Percentiles rank a stretch among this genome's conserved stretches.
Conservation (phyloP, 1,284 basidiomycete species). For the Ustilago sp. region DNA sequence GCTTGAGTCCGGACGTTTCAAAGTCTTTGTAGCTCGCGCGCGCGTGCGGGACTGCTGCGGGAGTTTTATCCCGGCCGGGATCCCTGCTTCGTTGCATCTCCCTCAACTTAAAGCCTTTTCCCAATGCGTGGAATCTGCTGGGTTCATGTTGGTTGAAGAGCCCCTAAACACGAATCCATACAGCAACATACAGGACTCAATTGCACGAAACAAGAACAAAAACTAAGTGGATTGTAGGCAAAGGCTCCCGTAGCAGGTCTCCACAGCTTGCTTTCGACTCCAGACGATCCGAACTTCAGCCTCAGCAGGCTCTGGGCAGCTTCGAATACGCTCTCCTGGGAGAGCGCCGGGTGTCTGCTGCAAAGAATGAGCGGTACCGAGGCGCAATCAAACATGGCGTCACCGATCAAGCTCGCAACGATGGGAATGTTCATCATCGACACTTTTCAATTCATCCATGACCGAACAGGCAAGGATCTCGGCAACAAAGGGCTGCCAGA, state of each 20-base stretch:
- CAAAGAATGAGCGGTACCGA: background rate
- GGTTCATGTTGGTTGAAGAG: conserved; percentile 44
- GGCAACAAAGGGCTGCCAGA: conserved; percentile 42
- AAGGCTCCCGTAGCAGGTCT: background rate
- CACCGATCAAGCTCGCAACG: conserved; percentile 30
- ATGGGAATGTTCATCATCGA: conserved; percentile 63
- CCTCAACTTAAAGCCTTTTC: background rate
- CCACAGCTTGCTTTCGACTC: background rate
- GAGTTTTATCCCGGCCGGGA: too few relatives aligned
- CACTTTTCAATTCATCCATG: conserved; percentile 44
- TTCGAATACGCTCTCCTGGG: background rate
- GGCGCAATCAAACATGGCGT: conserved; percentile 11
- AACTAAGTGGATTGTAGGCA: background rate
- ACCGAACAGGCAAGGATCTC: conserved; percentile 21
- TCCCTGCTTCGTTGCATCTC: too few relatives aligned
- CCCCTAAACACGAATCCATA: conserved; percentile 31
- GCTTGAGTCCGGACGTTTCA: too few relatives aligned
- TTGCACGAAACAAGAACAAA: background rate
- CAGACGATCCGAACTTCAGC: background rate
- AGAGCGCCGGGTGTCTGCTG: background rate
- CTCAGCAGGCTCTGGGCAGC: background rate
- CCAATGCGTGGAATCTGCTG: conserved; percentile 24
- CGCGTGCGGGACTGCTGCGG: too few relatives aligned
- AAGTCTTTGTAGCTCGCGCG: too few relatives aligned
- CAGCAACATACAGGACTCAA: background rate